Evolutionary conservation across 2,329 filamentous ascomycete species (phyloP).

Genomic region (Diaporthe aspalathi): DNA sequence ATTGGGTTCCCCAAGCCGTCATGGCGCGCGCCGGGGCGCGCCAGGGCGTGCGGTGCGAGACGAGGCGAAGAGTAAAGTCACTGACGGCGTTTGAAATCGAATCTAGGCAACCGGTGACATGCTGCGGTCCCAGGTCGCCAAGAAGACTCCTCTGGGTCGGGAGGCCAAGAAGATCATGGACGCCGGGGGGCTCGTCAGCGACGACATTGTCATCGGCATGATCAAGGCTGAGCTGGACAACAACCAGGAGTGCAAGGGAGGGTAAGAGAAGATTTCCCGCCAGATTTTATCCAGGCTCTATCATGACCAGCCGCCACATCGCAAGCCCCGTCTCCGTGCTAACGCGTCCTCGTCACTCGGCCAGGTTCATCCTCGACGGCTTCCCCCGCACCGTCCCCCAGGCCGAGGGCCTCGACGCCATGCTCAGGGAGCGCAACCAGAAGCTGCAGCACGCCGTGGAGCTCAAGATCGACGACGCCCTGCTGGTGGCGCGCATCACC

Average conservation of each 20-base stretch:
- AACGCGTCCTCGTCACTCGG: slow-evolving; percentile 40
- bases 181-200: slow-evolving; percentile 94
- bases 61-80: background rate
- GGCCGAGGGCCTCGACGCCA: slow-evolving; percentile 92
- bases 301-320: slow-evolving; percentile 26
- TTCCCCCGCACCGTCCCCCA: slow-evolving; percentile 98
- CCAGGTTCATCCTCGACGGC: slow-evolving; percentile 96
- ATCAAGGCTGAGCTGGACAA: slow-evolving; percentile 96
- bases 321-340: slow-evolving; percentile 37
- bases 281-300: background rate
- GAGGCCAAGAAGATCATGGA: slow-evolving; percentile 99
- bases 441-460: slow-evolving; percentile 95
- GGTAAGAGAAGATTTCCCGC: slow-evolving; percentile 69
- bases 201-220: slow-evolving; percentile 99
- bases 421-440: slow-evolving; percentile 83
- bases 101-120: slow-evolving; percentile 96
- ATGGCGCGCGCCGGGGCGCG: slow-evolving; percentile 5
- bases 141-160: slow-evolving; percentile 93
- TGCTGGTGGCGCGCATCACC: slow-evolving; percentile 95
- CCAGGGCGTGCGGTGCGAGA: background rate
- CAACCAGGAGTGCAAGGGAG: slow-evolving; percentile 96
- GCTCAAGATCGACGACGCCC: slow-evolving; percentile 94
- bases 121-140: slow-evolving; percentile 97
- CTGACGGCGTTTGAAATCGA: slow-evolving; percentile 25
- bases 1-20: slow-evolving; percentile 39